A percentile compares a stretch with the other conserved stretches of the same genome.
phyloP scores from a whole-genome alignment of 345 rosid species.

The Corchorus capsularis region DNA sequence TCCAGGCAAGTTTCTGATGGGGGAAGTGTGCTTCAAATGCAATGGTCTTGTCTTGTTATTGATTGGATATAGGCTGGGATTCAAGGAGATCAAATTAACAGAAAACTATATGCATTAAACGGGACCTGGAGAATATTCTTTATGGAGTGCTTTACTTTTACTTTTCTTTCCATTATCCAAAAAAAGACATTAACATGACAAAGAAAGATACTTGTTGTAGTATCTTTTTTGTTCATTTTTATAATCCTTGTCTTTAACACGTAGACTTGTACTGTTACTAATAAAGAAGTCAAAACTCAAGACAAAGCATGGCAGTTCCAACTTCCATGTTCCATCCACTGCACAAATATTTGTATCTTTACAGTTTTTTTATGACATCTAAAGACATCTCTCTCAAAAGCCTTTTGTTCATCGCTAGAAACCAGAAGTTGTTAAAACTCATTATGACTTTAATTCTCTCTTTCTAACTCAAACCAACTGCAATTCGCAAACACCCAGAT shows the following conservation, averaged over 20 bases:
- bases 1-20: too few species aligned
- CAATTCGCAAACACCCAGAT: constrained; percentile 5
- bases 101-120: too few species aligned
- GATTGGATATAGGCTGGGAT: too few species aligned
- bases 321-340: background rate
- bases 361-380: background rate
- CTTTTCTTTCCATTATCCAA: too few species aligned
- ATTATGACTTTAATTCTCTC: background rate
- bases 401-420: background rate
- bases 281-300: background rate
- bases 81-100: too few species aligned
- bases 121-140: too few species aligned
- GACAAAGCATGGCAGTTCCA: background rate
- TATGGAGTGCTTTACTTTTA: too few species aligned
- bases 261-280: background rate
- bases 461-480: background rate
- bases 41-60: too few species aligned
- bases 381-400: background rate
- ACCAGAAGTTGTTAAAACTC: background rate
- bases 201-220: background rate
- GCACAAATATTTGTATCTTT: background rate
- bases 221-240: background rate
- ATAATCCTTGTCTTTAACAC: background rate
- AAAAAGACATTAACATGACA: background rate
- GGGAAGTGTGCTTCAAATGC: too few species aligned